Base-by-base conservation (phyloP, 306 rosid species). In the Rosa chinensis region DNA sequence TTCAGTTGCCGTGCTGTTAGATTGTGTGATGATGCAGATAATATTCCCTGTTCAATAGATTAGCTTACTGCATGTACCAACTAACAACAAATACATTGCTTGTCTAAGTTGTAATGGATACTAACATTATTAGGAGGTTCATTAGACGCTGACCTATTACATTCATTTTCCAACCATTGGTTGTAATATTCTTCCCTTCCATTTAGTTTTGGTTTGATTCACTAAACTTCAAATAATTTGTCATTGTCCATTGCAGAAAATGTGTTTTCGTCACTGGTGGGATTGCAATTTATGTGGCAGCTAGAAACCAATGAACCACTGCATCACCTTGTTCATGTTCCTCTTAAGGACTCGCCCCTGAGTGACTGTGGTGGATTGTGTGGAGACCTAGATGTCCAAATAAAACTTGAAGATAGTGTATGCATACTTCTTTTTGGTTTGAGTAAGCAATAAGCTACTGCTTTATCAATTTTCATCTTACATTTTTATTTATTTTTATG, bases 301-400 rank as follows among this genome's bases (percentile, higher is more conserved):
- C 82, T 89, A 80, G 90, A 89, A 85, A 86, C 82, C 69, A 81
- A 77, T 62, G 89, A 73, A 73, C 78, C 79, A 62, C 85, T 87
- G 59, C 88, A 87, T 87, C 97, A 91, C 82, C 93, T 94, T 53
- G 97, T 78, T 78, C 96, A 94, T 86, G 92, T 92, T 85, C 97
- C 97, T 50, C 77, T 94, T 78, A 92, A 91, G 85, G 92, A 94
- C 58, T 94, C 97, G 70, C 99, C 99, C 76, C 90, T 94, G 45
- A 88, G 97, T 67, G 99, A 92, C 72, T 92, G 98, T 79, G 94
- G 97, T 68, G 97, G 98, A 52, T 83, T 94, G 67, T 94, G 94
- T 50, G 98, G 98, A 40, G 97, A 94, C 86, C 81, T 94, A 72
- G 94, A 92, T 77, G 68, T 89, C 80, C 97, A 92, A 82, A 92